phyloP scores from a whole-genome alignment of 768 basidiomycete genomes.

The Suillus spraguei region DNA sequence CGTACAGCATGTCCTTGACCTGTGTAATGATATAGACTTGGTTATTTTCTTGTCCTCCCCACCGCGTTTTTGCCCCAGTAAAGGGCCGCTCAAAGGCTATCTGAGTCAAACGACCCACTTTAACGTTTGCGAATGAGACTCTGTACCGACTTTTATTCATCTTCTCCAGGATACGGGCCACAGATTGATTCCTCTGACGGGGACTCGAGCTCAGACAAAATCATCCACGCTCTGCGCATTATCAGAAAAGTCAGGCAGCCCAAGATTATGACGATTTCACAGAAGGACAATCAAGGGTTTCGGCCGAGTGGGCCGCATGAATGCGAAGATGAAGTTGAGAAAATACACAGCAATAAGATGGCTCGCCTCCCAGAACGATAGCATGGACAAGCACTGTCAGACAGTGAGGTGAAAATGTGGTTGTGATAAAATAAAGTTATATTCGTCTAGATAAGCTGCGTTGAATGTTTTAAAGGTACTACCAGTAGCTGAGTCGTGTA shows the following conservation, averaged over 20 bases:
- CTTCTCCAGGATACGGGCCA: background rate
- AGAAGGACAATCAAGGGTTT: background rate
- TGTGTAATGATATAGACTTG: background rate
- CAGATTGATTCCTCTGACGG: background rate
- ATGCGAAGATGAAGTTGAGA: too few relatives aligned
- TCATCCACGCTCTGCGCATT: background rate
- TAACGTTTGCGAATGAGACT: background rate
- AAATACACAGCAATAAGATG: too few relatives aligned
- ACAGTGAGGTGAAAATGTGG: too few relatives aligned
- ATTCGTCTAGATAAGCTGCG: too few relatives aligned
- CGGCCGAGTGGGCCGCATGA: background rate
- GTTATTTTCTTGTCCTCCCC: background rate
- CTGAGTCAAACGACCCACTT: background rate
- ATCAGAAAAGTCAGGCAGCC: background rate
- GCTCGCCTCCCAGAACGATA: too few relatives aligned
- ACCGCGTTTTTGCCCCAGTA: background rate
- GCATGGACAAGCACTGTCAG: too few relatives aligned
- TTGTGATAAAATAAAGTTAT: too few relatives aligned
- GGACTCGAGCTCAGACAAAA: background rate
- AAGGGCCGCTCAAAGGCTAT: background rate
- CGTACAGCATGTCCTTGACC: background rate
- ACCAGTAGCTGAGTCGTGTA: too few relatives aligned
- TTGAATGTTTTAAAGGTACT: too few relatives aligned
- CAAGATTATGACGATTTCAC: background rate
- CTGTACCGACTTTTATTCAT: background rate